Evolutionary conservation across 441 rosid species (phyloP), one percentile per base, ranked within the genome.

Genomic region (Croton laevigatus): DNA sequence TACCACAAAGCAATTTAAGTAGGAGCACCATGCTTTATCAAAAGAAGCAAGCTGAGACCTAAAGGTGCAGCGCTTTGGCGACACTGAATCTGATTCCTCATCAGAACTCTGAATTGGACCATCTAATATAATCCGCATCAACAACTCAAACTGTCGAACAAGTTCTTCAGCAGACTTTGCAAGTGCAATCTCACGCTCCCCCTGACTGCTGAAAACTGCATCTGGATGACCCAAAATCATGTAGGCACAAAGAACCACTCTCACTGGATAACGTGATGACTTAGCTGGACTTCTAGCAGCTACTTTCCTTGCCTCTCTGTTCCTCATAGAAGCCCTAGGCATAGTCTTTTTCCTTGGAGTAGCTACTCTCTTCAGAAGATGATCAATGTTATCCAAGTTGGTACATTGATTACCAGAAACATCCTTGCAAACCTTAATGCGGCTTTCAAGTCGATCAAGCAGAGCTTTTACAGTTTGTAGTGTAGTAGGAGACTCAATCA

Each of bases 191-290:
- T 95, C 98, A 73, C 83, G 93, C 71, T 86, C 93, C 65, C 97
- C 99, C 80, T 77, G 93, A 58, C 88, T 85, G 60, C 91, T 95
- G 69, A 93, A 85, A 68, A 95, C 99, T n/a, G 94, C 96, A 80
- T 92, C 96, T 9, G 98, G 97, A 82, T 91, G 99, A 40, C 97
- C 93, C 67, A 91, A 67, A 72, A 92, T 89, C 97, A 93, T 93
- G 87, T 88, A 92, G 19, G 98, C 95, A 82, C 93, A 90, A 51
- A 95, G 94, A 71, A 85, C 85, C 61, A 95, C 82, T 83, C 97
- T 87, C 58, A 88, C 96, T 12, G 94, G 94, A 83, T 89, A 95
- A 80, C 98, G 87, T 42, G 89, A 82, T 62, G 75, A 62, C 72
- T 84, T 86, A 42, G 51, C 76, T 23, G 83, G 68, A 76, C 77